Conservation (phyloP, 1,284 basidiomycete genomes). For the Ustilago crameri region DNA sequence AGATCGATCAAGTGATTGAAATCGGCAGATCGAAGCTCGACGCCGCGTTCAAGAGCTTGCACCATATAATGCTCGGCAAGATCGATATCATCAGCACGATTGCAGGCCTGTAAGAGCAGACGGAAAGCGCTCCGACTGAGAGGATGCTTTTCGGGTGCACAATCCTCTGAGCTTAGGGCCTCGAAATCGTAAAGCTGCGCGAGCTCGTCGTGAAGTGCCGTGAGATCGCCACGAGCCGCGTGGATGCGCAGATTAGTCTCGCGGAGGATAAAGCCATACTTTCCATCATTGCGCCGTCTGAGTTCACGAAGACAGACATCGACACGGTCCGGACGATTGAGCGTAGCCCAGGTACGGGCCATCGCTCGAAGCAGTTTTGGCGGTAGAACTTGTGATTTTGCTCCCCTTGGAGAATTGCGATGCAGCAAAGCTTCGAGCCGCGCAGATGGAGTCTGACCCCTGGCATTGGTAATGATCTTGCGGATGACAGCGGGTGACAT, state of each 20-base stretch:
- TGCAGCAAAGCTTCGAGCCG: conserved; percentile 23
- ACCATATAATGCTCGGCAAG: conserved; percentile 29
- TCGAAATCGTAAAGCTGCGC: conserved; percentile 24
- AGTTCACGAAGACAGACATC: conserved; percentile 7
- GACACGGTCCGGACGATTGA: conserved; percentile 21
- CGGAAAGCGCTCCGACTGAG: conserved; percentile 17
- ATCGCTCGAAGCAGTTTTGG: conserved; percentile 12
- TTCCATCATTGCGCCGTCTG: conserved; percentile 1
- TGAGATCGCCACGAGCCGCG: conserved; percentile 38
- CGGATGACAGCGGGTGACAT: conserved; percentile 7
- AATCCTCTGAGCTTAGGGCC: conserved; percentile 7
- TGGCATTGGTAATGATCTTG: conserved; percentile 6
- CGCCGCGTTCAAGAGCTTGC: conserved; percentile 22
- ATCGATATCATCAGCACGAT: conserved; percentile 32
- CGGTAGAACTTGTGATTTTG: background rate
- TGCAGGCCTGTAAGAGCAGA: conserved; percentile 31
- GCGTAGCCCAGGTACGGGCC: conserved; percentile 26
- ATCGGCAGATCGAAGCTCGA: conserved; percentile 13
- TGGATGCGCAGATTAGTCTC: conserved; percentile 10
- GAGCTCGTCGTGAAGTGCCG: conserved; percentile 15
- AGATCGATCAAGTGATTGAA: conserved; percentile 44
- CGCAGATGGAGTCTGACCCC: conserved; percentile 11
- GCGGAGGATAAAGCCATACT: conserved; percentile 9
- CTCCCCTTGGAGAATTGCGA: conserved; percentile 6
- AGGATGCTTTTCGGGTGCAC: conserved; percentile 10